Evolutionary conservation across 2,329 filamentous ascomycete genomes (phyloP), one percentile per base, ranked within the genome.

Genomic region (Xylaria sp.): DNA sequence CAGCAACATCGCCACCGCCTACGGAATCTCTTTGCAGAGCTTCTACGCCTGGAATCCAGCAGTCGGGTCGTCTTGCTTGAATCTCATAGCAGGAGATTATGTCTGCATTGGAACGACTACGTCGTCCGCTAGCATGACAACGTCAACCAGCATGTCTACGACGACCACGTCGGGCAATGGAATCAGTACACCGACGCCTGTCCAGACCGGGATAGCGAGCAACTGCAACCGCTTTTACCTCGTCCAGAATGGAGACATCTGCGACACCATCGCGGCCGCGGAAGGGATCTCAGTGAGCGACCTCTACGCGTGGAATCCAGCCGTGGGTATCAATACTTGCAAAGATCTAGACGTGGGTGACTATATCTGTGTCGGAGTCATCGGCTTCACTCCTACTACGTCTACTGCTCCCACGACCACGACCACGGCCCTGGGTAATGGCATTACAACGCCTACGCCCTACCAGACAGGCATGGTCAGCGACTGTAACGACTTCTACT

Each of bases 211-310:
- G 5, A 72, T 70, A 25, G 65, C 44, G 9, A 61, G 39, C 44
- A 65, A 70, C 61, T 72, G 67, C 34, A 57, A 72, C 57, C 59
- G 59, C 20, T 72, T 70, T 51, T 55, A 67, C 51, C 39, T 60
- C 50, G 67, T 72, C 18, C 37, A 23, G 7, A 6, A 13, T 18
- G 67, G 65, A n/a, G 69, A 71, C 48, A 71, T 12, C 34, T 65
- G 56, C 56, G 31, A 3, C 50, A 56, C 2, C 39, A 56, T 66
- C 18, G 64, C 20, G 37, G 25, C 50, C 15, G 50, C 15, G 0
- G 48, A 59, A n/a, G 56, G 57, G 46, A 66, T 66, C 28, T 61
- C 64, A 1, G 18, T 61, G 10, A 6, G 6, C 7, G 44, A 66
- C 39, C 15, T 66, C 37, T 61, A 61, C 12, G 20, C 64, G 3